Base-by-base conservation (phyloP, 306 rosid species). In the Cicer pinnatifidum region DNA sequence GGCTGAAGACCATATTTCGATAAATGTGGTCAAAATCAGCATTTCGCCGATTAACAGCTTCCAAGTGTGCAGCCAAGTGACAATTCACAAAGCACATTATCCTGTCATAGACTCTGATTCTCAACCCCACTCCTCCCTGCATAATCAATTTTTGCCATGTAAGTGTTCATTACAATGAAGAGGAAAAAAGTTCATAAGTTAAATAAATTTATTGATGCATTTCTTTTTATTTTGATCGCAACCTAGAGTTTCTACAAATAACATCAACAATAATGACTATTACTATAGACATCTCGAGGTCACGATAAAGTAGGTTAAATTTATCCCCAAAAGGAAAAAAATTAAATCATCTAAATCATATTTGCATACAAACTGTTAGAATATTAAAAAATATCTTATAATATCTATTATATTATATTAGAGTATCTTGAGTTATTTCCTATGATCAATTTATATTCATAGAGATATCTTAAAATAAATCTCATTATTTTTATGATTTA, bases 11-110 rank as follows among this genome's bases (percentile, higher is more conserved):
- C 99, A 91, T 87, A 79, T 90, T 95, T 81, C 96, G 88, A 82
- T 75, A 95, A 69, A 95, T 95, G 89, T 95, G 97, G 80, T 91
- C 97, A 72, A 95, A 91, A 82, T 91, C 99, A 73, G 99, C 97
- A 83, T 95, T 95, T 8, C 97, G 89, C 62, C 99, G 89, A 82
- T 86, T 95, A 50, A 95, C 89, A 40, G 97, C 99, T 86, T 95
- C 97, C 87, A 95, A 81, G 81, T 95, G 99, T 72, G 99, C 99
- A 41, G 97, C 99, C 90, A 95, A 87, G 86, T 95, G 99, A 84
- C 97, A 95, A 88, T 95, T 95, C 73, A 95, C 99, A 86, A 95
- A 95, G 89, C 97, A 95, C 87, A 95, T 92, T 86, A 88, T 95
- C 79, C 97, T 84, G 75, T 95, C 99, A 52, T 86, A 91, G 38